phyloP scores from a whole-genome alignment of 2,329 filamentous ascomycete genomes.

The Aspergillus hortae region DNA sequence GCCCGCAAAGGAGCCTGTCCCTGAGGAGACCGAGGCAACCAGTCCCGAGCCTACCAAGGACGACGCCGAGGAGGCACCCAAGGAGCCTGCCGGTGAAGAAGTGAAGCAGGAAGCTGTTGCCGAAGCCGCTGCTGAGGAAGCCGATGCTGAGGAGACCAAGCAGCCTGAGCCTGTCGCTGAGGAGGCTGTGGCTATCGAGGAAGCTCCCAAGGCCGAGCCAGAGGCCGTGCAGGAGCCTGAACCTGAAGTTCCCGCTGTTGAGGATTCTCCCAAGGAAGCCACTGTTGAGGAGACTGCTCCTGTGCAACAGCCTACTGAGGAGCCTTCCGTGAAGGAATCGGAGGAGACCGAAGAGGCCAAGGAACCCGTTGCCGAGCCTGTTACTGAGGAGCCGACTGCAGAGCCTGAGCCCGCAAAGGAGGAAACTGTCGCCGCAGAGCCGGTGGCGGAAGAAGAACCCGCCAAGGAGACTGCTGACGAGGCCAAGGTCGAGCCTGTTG shows the following conservation, averaged over 20 bases:
- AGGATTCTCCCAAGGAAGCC: conserved; percentile 7
- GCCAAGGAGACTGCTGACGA: no score
- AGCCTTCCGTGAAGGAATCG: conserved; percentile 1
- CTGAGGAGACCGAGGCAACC: conserved; percentile 2
- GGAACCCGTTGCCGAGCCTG: conserved; percentile 1
- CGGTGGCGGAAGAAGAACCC: not conserved
- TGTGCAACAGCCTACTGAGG: conserved; percentile 1
- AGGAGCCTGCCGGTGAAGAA: conserved; percentile 3
- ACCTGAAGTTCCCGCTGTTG: conserved; percentile 5
- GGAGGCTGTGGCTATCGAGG: conserved; percentile 3
- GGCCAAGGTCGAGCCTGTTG: not conserved
- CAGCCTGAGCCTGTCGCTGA: conserved; percentile 1
- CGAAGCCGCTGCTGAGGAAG: not conserved
- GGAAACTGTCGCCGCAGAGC: conserved; percentile 2
- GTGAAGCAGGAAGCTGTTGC: not conserved
- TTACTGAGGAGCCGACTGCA: conserved; percentile 6
- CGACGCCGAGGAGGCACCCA: not conserved
- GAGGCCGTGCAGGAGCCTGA: conserved; percentile 3
- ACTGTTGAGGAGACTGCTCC: conserved; percentile 1
- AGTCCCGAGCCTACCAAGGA: not conserved
- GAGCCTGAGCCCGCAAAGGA: conserved; percentile 1
- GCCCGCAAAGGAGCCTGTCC: conserved; percentile 1
- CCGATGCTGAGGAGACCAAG: not conserved
- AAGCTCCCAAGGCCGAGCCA: not conserved
- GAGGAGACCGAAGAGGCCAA: not conserved